These are phyloP conservation scores for Camellia sinensis DNA, from an alignment of 148 eudicot species.

Conservation along the genomic window DNA sequence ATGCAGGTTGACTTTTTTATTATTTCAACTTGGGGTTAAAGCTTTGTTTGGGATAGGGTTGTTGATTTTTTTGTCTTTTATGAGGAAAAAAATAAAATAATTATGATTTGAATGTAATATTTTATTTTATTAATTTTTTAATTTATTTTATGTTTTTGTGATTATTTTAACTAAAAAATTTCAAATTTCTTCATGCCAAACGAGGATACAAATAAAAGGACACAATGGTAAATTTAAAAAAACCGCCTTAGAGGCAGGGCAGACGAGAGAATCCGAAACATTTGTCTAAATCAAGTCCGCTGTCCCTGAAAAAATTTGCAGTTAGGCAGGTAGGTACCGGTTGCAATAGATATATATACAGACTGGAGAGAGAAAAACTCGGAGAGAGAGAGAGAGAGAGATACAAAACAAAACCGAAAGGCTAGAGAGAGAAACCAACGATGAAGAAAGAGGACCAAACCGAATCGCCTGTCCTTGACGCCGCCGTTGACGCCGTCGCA, in stretches of 20 bases:
- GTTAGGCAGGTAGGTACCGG: constrained; percentile 23
- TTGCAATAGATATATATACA: not conserved
- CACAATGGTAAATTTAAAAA: not conserved
- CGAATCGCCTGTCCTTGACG: constrained; percentile 24
- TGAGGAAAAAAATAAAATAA: too few relatives aligned
- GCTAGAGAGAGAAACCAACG: constrained; percentile 18
- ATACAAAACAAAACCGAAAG: constrained; percentile 7
- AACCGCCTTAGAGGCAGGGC: constrained; percentile 3
- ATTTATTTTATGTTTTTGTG: too few relatives aligned
- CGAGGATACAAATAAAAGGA: not conserved
- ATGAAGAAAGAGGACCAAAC: constrained; percentile 24
- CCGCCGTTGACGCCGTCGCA: constrained; percentile 12
- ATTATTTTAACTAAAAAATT: too few relatives aligned
- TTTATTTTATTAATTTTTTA: too few relatives aligned
- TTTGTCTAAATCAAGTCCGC: not conserved
- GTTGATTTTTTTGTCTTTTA: too few relatives aligned
- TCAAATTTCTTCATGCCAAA: too few relatives aligned
- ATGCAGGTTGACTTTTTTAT: too few relatives aligned
- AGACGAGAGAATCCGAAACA: constrained; percentile 4
- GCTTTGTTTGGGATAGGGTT: too few relatives aligned
- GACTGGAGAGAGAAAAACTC: not conserved
- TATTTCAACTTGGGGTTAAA: too few relatives aligned
- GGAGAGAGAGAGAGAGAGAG: too few relatives aligned
- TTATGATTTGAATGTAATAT: too few relatives aligned
- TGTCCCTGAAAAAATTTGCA: constrained; percentile 14